Percentiles rank a stretch among this genome's conserved stretches.
phyloP scores from a whole-genome alignment of 1,139 yeast genomes.

The Waltiozyma sp. region DNA sequence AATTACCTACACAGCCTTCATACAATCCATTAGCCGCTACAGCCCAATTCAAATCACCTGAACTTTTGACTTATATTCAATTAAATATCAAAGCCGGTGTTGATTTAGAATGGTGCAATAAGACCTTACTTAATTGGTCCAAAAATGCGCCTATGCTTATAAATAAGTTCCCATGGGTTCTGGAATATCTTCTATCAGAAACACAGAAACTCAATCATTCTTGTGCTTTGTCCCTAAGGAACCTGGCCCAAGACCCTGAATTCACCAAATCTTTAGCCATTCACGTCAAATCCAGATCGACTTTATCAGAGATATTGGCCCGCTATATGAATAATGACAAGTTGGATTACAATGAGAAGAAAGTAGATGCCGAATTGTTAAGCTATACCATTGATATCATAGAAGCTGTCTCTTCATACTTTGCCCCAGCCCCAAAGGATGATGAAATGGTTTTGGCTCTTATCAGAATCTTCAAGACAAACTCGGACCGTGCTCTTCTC shows the following conservation, averaged over 20 bases:
- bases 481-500: constrained; percentile 46
- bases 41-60: constrained; percentile 3
- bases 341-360: not conserved
- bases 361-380: constrained; percentile 41
- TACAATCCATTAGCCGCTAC: not conserved
- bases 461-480: constrained; percentile 31
- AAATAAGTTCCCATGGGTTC: constrained; percentile 13
- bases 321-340: constrained; percentile 2
- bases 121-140: constrained; percentile 13
- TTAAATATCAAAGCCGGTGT: constrained; percentile 13
- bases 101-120: constrained; percentile 17
- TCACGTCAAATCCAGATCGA: constrained; percentile 34
- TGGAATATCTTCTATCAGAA: constrained; percentile 14
- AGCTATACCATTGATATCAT: constrained; percentile 68
- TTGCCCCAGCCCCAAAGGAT: constrained; percentile 58
- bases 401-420: constrained; percentile 76
- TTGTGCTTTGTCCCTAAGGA: constrained; percentile 52
- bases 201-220: constrained; percentile 11
- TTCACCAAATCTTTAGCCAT: constrained; percentile 74
- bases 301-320: constrained; percentile 15
- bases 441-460: constrained; percentile 50
- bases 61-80: constrained; percentile 16
- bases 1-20: constrained; percentile 1
- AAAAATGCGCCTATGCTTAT: constrained; percentile 13
- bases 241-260: constrained; percentile 69